Evolutionary conservation across 2,329 filamentous ascomycete species (phyloP).

Genomic region (Epichloe sibirici): DNA sequence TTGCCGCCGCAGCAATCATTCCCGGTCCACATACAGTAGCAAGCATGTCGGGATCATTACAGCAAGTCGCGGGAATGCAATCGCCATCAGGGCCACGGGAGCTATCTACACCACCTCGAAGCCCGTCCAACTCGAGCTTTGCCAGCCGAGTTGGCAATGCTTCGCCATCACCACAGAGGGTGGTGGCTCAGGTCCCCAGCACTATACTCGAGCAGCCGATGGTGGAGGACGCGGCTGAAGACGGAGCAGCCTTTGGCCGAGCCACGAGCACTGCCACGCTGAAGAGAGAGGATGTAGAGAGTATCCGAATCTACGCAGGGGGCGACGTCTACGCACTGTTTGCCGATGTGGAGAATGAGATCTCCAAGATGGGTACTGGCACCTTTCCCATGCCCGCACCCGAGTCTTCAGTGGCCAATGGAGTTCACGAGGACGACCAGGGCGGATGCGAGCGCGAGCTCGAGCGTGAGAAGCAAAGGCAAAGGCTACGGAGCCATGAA

Average conservation of each 20-base stretch:
- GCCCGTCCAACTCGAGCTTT: conserved; percentile 6
- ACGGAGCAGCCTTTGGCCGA: conserved; percentile 14
- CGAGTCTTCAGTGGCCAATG: neutral
- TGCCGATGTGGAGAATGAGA: conserved; percentile 48
- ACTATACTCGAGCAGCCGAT: conserved; percentile 41
- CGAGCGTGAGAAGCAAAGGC: conserved; percentile 29
- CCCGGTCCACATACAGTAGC: conserved; percentile 10
- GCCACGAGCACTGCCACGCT: conserved; percentile 12
- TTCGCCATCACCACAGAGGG: conserved; percentile 38
- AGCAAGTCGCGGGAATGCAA: conserved; percentile 29
- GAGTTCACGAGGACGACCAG: neutral
- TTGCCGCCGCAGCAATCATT: conserved; percentile 57
- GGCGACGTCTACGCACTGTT: conserved; percentile 55
- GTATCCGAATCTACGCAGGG: conserved; percentile 56
- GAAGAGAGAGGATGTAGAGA: conserved; percentile 40
- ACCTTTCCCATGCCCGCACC: neutral
- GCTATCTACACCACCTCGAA: conserved; percentile 35
- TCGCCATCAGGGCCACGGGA: conserved; percentile 24
- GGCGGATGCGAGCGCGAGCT: too few relatives aligned
- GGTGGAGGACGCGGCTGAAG: conserved; percentile 27
- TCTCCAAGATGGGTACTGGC: conserved; percentile 22
- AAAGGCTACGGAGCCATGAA: conserved; percentile 40
- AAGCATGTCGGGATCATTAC: conserved; percentile 26
- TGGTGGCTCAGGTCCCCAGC: conserved; percentile 41
- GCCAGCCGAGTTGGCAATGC: conserved; percentile 23